Base-by-base conservation (phyloP, 2,329 filamentous ascomycete genomes). In the Myriosclerotinia scirpicola region DNA sequence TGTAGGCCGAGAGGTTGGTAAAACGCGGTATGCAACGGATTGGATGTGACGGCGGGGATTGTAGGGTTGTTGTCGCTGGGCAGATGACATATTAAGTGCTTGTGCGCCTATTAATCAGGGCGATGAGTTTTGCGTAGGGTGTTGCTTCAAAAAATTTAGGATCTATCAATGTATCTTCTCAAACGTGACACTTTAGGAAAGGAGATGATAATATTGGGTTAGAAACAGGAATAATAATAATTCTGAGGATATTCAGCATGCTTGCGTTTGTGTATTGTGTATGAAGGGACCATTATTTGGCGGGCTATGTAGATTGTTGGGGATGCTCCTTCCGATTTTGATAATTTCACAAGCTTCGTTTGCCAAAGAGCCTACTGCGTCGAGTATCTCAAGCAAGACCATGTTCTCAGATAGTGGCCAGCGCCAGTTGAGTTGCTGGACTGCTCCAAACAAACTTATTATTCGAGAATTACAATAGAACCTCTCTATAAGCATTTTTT, bases 21-120 rank as follows among this genome's bases (percentile, higher is more conserved):
- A 34, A 26, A 8, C 38, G 30, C n/a, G 14, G 44, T 60, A 50
- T 50, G 58, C 44, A 50, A 60, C 17, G 1, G 34, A n/a, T 60
- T 60, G 58, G 14, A 8, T 38, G n/a, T 60, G 58, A 34, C 58
- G 58, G 9, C 44, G 58, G 14, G 46, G n/a, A 60, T 60, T 50
- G 5, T 52, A 52, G 34, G 34, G 30, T 22, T n/a, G 56, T 26
- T 38, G 44, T 22, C n/a, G 4, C 9, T 60, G 30, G 7, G 5
- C 8, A 17, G 22, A 20, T 50, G 58, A 17, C 44, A 60, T 60
- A 34, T 34, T 34, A 17, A 20, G 30, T 34, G 14, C 26, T 48
- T 14, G 5, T n/a, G 30, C 15, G 12, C 30, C 44, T 50, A 50
- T 50, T 14, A 7, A 26, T 3, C 38, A n/a, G 20, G 17, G 14